Evolutionary conservation across 495 filamentous ascomycete species (phyloP).

Genomic region (Penicillium mononematosum): DNA sequence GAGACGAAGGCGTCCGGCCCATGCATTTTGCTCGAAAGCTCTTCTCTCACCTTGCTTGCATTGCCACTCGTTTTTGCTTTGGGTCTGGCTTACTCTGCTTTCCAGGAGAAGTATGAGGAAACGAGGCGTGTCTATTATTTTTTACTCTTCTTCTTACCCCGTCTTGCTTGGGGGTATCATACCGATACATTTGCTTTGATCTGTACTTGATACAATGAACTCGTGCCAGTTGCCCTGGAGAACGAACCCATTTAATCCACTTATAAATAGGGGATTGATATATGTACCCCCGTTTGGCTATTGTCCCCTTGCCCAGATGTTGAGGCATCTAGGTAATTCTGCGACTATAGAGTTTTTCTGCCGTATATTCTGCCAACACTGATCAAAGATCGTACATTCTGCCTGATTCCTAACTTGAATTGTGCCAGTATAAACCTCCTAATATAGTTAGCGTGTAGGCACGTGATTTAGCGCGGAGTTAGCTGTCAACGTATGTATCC

Average conservation of each 20-base stretch:
- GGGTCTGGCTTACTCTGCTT: conserved; percentile 8
- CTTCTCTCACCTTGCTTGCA: conserved; percentile 8
- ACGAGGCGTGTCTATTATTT: conserved; percentile 9
- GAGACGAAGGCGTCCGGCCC: conserved; percentile 18
- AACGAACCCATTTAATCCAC: background rate
- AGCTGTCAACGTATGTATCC: too few relatives aligned
- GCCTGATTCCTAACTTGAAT: too few relatives aligned
- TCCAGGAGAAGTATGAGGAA: conserved; percentile 1
- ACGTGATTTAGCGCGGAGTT: too few relatives aligned
- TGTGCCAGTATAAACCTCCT: too few relatives aligned
- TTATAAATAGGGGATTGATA: background rate
- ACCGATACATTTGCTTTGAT: conserved; percentile 27
- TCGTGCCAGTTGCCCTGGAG: conserved; percentile 10
- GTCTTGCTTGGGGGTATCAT: conserved; percentile 23
- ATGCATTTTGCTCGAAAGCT: conserved; percentile 11
- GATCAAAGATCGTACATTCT: too few relatives aligned
- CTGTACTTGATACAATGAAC: conserved; percentile 31
- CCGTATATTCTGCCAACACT: too few relatives aligned
- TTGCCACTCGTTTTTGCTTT: conserved; percentile 8
- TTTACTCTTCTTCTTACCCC: conserved; percentile 5
- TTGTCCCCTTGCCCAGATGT: too few relatives aligned
- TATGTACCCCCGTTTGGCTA: too few relatives aligned
- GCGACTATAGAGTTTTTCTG: too few relatives aligned
- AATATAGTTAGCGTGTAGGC: too few relatives aligned
- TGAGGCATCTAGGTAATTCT: too few relatives aligned